Evolutionary conservation across 2,329 filamentous ascomycete species (phyloP).

Genomic region (Ophiostoma ips): DNA sequence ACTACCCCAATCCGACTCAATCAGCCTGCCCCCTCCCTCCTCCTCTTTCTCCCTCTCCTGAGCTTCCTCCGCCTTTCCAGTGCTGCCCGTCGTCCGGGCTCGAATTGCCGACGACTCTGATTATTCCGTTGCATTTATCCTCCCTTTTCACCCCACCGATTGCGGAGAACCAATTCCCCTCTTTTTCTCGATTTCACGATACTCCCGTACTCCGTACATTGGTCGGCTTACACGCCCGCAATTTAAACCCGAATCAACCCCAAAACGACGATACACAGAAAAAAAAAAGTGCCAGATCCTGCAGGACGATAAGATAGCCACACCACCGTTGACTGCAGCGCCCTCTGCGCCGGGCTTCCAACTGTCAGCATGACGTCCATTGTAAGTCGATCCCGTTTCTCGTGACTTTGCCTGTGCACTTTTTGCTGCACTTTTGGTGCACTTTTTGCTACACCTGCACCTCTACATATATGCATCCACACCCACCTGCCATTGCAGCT

Average conservation of each 20-base stretch:
- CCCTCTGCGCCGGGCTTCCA: background rate
- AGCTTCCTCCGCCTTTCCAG: background rate
- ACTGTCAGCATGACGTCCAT: slow-evolving; percentile 1
- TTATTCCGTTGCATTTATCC: background rate
- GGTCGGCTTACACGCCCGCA: background rate
- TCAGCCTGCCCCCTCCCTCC: background rate
- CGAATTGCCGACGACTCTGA: background rate
- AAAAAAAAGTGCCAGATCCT: too few relatives aligned
- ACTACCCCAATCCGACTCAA: too few relatives aligned
- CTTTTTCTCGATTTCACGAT: background rate
- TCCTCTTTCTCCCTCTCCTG: background rate
- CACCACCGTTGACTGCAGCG: too few relatives aligned
- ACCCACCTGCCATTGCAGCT: background rate
- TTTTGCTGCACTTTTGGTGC: background rate
- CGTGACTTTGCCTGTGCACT: background rate
- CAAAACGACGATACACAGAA: background rate
- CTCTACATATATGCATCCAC: background rate
- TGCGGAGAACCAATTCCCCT: background rate
- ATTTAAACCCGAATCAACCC: background rate
- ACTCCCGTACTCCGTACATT: too few relatives aligned
- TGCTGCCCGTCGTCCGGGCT: background rate
- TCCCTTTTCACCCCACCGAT: background rate
- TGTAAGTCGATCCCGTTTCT: background rate
- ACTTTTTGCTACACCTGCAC: background rate
- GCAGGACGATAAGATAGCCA: background rate